Conservation (phyloP, 2,329 filamentous ascomycete genomes). For the Helotiales sp. region DNA sequence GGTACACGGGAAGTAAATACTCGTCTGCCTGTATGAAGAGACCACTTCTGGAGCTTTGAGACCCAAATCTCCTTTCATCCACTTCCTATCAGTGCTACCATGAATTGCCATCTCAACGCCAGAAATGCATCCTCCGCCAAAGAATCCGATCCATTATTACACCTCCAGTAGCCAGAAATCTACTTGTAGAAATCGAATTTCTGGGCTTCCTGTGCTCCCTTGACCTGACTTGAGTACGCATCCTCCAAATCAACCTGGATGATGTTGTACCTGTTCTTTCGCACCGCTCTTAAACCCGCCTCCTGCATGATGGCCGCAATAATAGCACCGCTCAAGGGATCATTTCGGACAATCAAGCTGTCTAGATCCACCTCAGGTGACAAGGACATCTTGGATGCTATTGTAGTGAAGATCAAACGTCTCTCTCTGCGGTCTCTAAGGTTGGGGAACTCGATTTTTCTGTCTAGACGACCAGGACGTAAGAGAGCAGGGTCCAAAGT, state of each 20-base stretch:
- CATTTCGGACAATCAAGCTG: slow-evolving; percentile 93
- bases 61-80: background rate
- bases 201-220: slow-evolving; percentile 67
- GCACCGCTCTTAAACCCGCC: slow-evolving; percentile 86
- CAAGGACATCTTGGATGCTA: slow-evolving; percentile 94
- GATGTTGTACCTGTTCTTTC: slow-evolving; percentile 99
- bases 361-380: slow-evolving; percentile 96
- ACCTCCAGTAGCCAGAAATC: background rate
- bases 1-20: slow-evolving; percentile 11
- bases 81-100: background rate
- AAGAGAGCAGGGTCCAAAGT: slow-evolving; percentile 94
- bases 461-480: slow-evolving; percentile 89
- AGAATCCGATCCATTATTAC: background rate
- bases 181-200: slow-evolving; percentile 95
- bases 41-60: background rate
- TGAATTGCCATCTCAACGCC: slow-evolving; percentile 8
- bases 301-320: slow-evolving; percentile 99
- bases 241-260: slow-evolving; percentile 97
- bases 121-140: background rate
- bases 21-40: background rate
- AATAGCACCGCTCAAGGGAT: slow-evolving; percentile 90
- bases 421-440: slow-evolving; percentile 92
- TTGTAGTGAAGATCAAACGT: slow-evolving; percentile 95
- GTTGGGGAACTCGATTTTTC: slow-evolving; percentile 99
- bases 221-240: slow-evolving; percentile 95